Evolutionary conservation across 2,329 filamentous ascomycete genomes (phyloP).

Genomic region (Pseudonectria buxi): DNA sequence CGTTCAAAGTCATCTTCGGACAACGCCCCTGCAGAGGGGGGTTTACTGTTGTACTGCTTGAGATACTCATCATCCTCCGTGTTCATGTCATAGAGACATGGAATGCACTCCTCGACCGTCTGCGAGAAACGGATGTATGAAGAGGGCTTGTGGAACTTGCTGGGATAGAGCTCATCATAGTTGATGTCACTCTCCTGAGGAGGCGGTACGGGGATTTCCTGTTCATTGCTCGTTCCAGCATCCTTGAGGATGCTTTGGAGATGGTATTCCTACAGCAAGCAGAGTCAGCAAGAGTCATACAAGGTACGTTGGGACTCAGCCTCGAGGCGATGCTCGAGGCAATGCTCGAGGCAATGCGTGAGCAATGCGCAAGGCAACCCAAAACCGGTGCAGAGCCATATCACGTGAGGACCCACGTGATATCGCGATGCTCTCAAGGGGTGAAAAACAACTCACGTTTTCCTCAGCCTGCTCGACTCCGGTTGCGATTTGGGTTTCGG

Average conservation of each 20-base stretch:
- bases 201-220: slow-evolving; percentile 60
- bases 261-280: slow-evolving; percentile 72
- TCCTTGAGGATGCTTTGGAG: slow-evolving; percentile 70
- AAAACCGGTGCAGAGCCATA: slow-evolving; percentile 12
- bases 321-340: slow-evolving; percentile 11
- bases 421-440: slow-evolving; percentile 26
- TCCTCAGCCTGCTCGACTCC: slow-evolving; percentile 97
- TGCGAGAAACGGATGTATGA: slow-evolving; percentile 98
- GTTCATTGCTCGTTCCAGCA: slow-evolving; percentile 47
- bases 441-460: slow-evolving; percentile 64
- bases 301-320: not conserved
- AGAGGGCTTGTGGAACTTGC: slow-evolving; percentile 71
- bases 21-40: slow-evolving; percentile 55
- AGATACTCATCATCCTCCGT: slow-evolving; percentile 84
- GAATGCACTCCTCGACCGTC: slow-evolving; percentile 91
- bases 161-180: slow-evolving; percentile 85
- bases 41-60: slow-evolving; percentile 74
- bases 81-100: slow-evolving; percentile 89
- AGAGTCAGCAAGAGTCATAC: slow-evolving; percentile 23
- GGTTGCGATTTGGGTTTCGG: slow-evolving; percentile 81
- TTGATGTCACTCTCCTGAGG: slow-evolving; percentile 60
- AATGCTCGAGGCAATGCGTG: slow-evolving; percentile 1
- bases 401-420: slow-evolving; percentile 48
- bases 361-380: too few relatives aligned
- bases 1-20: slow-evolving; percentile 90